Conservation (phyloP, 2,329 filamentous ascomycete species). For the Calycina herbarum region DNA sequence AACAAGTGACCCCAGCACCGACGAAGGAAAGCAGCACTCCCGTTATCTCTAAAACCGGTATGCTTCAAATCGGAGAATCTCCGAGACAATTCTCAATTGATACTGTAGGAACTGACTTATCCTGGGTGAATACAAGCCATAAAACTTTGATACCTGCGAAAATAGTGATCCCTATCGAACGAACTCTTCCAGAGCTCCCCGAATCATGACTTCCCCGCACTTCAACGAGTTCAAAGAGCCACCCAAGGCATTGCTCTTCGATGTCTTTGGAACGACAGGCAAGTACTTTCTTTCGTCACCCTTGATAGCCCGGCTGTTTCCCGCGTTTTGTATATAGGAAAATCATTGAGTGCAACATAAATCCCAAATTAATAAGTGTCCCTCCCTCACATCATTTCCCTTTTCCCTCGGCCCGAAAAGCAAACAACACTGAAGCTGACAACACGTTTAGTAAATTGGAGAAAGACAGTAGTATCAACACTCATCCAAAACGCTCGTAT, state of each 20-base stretch:
- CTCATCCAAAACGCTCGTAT: conserved; percentile 43
- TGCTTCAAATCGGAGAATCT: no score
- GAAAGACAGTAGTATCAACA: conserved; percentile 61
- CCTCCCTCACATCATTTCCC: background rate
- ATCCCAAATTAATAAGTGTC: background rate
- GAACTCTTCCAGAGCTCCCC: background rate
- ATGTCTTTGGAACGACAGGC: conserved; percentile 75
- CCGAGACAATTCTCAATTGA: no score
- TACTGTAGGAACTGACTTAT: no score
- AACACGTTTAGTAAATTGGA: conserved; percentile 64
- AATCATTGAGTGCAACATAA: background rate
- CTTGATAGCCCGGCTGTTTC: background rate
- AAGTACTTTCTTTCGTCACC: background rate
- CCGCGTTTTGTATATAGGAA: background rate
- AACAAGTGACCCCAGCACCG: no score
- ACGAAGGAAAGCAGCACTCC: no score
- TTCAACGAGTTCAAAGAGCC: conserved; percentile 28
- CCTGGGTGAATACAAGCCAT: no score
- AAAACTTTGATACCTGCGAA: no score
- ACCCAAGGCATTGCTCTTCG: conserved; percentile 66
- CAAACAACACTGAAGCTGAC: background rate
- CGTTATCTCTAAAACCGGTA: no score
- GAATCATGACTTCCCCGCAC: conserved; percentile 19
- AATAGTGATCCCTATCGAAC: no score
- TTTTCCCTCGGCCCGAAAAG: background rate